These are phyloP conservation scores for Albizia julibrissin DNA, from an alignment of 306 rosid genomes.

Conservation along the genomic window DNA sequence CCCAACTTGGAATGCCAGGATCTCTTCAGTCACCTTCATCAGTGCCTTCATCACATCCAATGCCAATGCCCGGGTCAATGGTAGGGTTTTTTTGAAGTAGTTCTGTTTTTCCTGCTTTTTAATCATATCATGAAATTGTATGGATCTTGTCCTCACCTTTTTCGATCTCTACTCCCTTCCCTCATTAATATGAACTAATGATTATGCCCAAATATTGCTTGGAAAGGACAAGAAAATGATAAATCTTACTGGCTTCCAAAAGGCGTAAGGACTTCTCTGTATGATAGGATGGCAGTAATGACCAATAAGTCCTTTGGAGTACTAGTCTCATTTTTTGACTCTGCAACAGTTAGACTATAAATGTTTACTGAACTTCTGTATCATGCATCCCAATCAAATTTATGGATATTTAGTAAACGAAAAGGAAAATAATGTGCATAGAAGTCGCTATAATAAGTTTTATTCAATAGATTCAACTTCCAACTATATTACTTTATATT, in stretches of 20 bases:
- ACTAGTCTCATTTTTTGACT: constrained; percentile 1
- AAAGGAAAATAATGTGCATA: not conserved
- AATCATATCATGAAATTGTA: not conserved
- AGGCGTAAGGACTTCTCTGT: not conserved
- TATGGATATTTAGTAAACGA: not conserved
- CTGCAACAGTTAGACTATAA: not conserved
- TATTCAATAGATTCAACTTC: not conserved
- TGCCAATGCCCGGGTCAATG: constrained; percentile 84
- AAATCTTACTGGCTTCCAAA: not conserved
- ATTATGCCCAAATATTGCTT: not conserved
- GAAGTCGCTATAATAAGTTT: not conserved
- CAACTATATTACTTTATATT: not conserved
- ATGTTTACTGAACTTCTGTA: constrained; percentile 6
- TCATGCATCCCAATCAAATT: constrained; percentile 26
- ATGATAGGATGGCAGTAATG: not conserved
- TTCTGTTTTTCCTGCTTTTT: not conserved
- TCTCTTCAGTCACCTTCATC: constrained; percentile 56
- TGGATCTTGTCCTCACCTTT: constrained; percentile 7
- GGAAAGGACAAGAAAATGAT: not conserved
- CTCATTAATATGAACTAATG: constrained; percentile 5
- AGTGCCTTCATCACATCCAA: constrained; percentile 59
- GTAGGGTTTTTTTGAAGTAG: constrained; percentile 44
- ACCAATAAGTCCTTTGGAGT: not conserved
- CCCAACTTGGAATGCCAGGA: constrained; percentile 75
- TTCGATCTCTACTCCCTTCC: not conserved